Conservation (phyloP, 2,329 filamentous ascomycete species). For the Colletotrichum graminicola region DNA sequence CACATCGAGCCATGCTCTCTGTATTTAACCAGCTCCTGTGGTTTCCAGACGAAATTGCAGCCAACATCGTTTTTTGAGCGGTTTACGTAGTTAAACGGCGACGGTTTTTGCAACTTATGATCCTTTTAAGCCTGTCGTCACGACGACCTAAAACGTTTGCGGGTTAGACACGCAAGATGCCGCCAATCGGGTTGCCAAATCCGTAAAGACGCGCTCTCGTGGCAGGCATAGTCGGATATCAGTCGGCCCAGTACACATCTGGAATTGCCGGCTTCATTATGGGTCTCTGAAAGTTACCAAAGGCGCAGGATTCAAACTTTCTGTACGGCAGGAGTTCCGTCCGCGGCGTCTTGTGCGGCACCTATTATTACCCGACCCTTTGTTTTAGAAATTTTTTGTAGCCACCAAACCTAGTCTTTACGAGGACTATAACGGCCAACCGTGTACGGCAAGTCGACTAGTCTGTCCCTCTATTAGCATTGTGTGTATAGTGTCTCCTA, state of each 20-base stretch:
- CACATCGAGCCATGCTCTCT: background rate
- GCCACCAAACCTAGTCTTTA: background rate
- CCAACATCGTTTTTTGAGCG: background rate
- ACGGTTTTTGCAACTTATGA: background rate
- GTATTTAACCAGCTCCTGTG: background rate
- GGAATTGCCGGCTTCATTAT: background rate
- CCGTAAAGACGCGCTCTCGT: background rate
- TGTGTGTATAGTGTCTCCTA: background rate
- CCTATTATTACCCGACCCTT: background rate
- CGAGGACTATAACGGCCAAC: background rate
- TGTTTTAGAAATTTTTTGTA: background rate
- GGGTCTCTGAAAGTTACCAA: background rate
- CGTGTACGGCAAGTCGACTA: background rate
- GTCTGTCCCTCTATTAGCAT: background rate
- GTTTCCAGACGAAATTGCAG: background rate
- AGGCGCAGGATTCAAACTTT: background rate
- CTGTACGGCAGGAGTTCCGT: background rate
- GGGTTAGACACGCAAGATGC: background rate
- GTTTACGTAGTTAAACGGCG: background rate
- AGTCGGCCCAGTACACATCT: background rate
- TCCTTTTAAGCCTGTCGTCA: background rate
- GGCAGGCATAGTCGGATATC: background rate
- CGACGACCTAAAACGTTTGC: background rate
- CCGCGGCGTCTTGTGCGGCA: background rate
- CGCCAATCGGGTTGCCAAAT: background rate